These are phyloP conservation scores for Trichosporon inkin DNA, from an alignment of 1,284 basidiomycete genomes.

Conservation along the genomic window DNA sequence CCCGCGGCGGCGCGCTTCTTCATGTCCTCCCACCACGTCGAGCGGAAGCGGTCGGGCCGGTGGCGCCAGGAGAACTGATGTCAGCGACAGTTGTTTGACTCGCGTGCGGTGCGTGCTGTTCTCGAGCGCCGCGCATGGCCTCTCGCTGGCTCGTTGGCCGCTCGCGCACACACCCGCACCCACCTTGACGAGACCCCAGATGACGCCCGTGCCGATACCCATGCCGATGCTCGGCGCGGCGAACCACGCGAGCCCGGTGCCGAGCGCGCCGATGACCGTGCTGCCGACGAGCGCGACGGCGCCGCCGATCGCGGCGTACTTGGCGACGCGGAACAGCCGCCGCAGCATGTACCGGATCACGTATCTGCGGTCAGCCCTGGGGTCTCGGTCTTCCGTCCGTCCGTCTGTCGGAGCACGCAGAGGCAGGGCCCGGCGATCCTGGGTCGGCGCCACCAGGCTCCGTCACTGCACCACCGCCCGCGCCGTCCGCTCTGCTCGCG, in stretches of 20 bases:
- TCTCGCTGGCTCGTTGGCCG: neutral
- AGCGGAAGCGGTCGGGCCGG: slow-evolving; percentile 37
- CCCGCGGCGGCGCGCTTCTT: slow-evolving; percentile 32
- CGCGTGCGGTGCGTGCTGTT: too few relatives aligned
- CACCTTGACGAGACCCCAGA: slow-evolving; percentile 43
- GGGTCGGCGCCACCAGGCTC: neutral
- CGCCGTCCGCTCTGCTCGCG: neutral
- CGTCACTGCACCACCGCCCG: neutral
- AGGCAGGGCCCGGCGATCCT: too few relatives aligned
- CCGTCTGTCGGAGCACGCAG: neutral
- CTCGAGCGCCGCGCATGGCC: too few relatives aligned
- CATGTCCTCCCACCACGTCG: slow-evolving; percentile 36
- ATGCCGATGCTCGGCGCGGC: slow-evolving; percentile 41
- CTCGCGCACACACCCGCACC: slow-evolving; percentile 8
- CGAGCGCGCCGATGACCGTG: slow-evolving; percentile 41
- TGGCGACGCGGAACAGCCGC: slow-evolving; percentile 47
- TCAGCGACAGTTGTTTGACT: too few relatives aligned
- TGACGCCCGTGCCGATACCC: slow-evolving; percentile 43
- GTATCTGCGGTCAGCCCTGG: slow-evolving; percentile 34
- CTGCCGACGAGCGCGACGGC: slow-evolving; percentile 42
- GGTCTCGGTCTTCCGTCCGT: neutral
- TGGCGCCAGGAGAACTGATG: slow-evolving; percentile 46
- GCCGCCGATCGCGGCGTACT: slow-evolving; percentile 47
- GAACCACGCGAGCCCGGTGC: slow-evolving; percentile 46
- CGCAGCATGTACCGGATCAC: slow-evolving; percentile 46